Evolutionary conservation across 306 rosid species (phyloP).

Genomic region (Myrica gale): DNA sequence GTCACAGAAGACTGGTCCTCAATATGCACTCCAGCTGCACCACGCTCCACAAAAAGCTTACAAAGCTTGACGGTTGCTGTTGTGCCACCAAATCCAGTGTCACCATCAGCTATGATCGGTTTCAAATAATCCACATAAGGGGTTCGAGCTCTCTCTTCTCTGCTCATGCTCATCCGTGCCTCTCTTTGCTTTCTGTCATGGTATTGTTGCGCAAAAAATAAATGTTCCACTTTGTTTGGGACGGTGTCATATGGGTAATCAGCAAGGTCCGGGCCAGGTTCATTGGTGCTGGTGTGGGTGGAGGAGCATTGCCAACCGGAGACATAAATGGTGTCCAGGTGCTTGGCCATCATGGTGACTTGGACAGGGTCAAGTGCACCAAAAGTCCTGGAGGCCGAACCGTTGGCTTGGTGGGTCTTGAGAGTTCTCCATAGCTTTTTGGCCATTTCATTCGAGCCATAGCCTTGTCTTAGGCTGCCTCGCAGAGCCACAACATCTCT

Average conservation of each 20-base stretch:
- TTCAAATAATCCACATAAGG: slow-evolving; percentile 82
- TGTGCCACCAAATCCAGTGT: slow-evolving; percentile 83
- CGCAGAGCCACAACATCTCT: slow-evolving; percentile 80
- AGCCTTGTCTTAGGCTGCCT: slow-evolving; percentile 73
- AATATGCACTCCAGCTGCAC: slow-evolving; percentile 94
- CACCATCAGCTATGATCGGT: slow-evolving; percentile 93
- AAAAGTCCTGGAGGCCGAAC: slow-evolving; percentile 87
- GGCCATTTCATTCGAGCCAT: slow-evolving; percentile 75
- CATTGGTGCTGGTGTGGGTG: slow-evolving; percentile 86
- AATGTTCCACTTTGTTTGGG: slow-evolving; percentile 94
- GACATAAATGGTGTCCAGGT: slow-evolving; percentile 85
- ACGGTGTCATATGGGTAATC: slow-evolving; percentile 97
- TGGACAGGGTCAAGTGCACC: slow-evolving; percentile 98
- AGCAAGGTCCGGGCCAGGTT: slow-evolving; percentile 97
- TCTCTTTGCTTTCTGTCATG: slow-evolving; percentile 91
- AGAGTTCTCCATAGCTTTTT: slow-evolving; percentile 85
- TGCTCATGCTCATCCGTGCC: slow-evolving; percentile 74
- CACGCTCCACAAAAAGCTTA: slow-evolving; percentile 92
- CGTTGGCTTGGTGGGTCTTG: slow-evolving; percentile 80
- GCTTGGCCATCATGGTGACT: slow-evolving; percentile 91
- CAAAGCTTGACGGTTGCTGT: slow-evolving; percentile 95
- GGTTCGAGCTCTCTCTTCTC: slow-evolving; percentile 74
- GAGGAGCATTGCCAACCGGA: slow-evolving; percentile 98
- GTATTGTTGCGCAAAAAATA: slow-evolving; percentile 86
- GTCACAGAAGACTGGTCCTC: slow-evolving; percentile 92